Percentiles rank a stretch among this genome's conserved stretches.
Evolutionary conservation across 2,329 filamentous ascomycete genomes (phyloP).

Genomic region (Penicillium hordei): DNA sequence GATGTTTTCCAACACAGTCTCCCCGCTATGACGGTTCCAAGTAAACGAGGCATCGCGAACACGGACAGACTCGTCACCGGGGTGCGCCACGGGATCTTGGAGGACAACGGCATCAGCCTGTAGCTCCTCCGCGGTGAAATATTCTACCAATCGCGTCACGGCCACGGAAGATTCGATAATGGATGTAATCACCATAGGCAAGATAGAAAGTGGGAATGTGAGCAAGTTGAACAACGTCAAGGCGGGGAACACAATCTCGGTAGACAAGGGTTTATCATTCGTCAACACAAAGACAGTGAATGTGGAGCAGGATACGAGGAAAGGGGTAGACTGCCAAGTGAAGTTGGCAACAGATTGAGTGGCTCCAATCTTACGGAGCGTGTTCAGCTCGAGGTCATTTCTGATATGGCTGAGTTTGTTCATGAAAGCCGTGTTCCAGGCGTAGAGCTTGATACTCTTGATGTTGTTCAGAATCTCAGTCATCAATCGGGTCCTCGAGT

Average conservation of each 20-base stretch:
- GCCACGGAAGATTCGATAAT: conserved; percentile 96
- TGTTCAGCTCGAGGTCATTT: conserved; percentile 94
- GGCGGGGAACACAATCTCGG: conserved; percentile 93
- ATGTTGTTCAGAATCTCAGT: conserved; percentile 99
- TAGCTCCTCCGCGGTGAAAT: conserved; percentile 83
- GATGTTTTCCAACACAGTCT: conserved; percentile 73
- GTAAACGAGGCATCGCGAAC: conserved; percentile 87
- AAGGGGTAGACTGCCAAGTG: conserved; percentile 96
- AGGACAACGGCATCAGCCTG: conserved; percentile 77
- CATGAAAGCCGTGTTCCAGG: conserved; percentile 96
- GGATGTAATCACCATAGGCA: conserved; percentile 97
- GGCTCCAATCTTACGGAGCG: conserved; percentile 91
- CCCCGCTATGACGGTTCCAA: conserved; percentile 80
- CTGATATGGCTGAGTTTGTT: conserved; percentile 93
- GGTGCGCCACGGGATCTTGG: conserved; percentile 68
- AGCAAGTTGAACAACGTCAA: conserved; percentile 91
- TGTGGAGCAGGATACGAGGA: conserved; percentile 94
- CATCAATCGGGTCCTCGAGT: conserved; percentile 86
- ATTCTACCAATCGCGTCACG: conserved; percentile 78
- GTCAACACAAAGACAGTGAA: conserved; percentile 93
- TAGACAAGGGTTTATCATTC: conserved; percentile 75
- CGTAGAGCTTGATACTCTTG: conserved; percentile 99
- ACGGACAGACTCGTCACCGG: conserved; percentile 80
- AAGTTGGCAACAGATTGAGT: conserved; percentile 95
- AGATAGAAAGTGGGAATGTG: conserved; percentile 87